Evolutionary conservation across 257 asterid species (phyloP), one percentile per base, ranked within the genome.

Genomic region (Nicotiana undulata): DNA sequence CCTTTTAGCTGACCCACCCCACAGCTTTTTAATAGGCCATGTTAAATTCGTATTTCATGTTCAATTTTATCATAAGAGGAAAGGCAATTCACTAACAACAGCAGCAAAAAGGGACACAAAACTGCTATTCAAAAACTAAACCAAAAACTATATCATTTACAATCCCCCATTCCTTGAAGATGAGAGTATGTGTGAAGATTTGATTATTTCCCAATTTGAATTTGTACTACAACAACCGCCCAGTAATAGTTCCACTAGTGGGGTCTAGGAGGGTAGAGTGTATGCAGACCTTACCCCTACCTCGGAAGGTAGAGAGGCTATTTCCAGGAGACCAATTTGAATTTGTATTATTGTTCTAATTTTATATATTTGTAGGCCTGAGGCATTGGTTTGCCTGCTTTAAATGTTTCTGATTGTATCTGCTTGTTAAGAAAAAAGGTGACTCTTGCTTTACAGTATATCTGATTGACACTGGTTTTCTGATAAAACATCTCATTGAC

Each of bases 401-500:
- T 63, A 37, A 8, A 17, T 79, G 65, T 10, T 66, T 64, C 20
- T 70, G 77, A 20, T 67, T 67, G 9, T 49, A 10, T 68, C 12
- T 37, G 13, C 53, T 40, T 63, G 3, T 63, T 63, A 63, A 20
- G 68, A 72, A 26, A 24, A 44, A 22, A 60, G 4, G 24, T 7
- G 22, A 17, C 2, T 40, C 9, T 72, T 46, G 15, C 2, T 46
- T 46, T 49, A 49, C 24, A 74, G 51, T 12, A 59, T 55, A 26
- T 75, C 40, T 61, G 34, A n/a, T 64, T 86, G 37, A 51, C 68
- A 75, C 63, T 83, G 55, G 3, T 40, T 40, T 40, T 40, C 49
- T 40, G 49, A 40, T 40, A 40, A 40, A 40, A 49, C 29, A 26
- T 75, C 40, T 61, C 55, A n/a, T 58, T 86, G 37, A 51, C 75